Evolutionary conservation across 2,329 filamentous ascomycete genomes (phyloP), one percentile per base, ranked within the genome.

Genomic region (Ceratocystis harringtonii): DNA sequence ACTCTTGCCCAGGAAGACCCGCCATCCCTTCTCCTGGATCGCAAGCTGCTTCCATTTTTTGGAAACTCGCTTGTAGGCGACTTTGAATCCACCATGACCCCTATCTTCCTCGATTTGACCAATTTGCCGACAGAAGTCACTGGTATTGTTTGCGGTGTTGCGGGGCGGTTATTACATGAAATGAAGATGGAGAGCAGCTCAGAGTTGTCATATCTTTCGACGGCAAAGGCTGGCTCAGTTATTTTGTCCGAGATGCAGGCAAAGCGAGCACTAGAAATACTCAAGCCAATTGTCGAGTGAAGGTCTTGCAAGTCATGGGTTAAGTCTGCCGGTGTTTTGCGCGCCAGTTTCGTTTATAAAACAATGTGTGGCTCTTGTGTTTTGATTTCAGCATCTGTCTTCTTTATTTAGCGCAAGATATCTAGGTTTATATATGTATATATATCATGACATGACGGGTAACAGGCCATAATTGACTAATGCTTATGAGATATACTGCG

Each of bases 61-160:
- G 84, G 85, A 22, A 86, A 88, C 70, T 83, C 90, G 0, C 77
- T 97, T 1, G 83, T 96, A 0, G 91, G 90, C 12, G 80, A 86
- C 68, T 89, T 83, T 60, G 85, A 85, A 64, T 85, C 85, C 69
- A 84, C 84, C 67, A 79, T 92, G 43, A 84, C 95, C 1, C 91
- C 94, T 1, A 94, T 99, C 70, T 92, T 91, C 67, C 81, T 99
- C 2, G 90, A 97, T 71, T 80, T 99, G 30, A 84, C 84, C 22
- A 84, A 84, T 52, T 78, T 97, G 50, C 89, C 92, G 0, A 81
- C 92, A 52, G 90, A 96, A 74, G 91, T 90, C 6, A 95, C 92
- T 0, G 92, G 92, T 25, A 96, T 99, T 66, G 90, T 99, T 2
- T 96, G 92, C 70, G 92, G 94, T 32, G 90, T 99, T 1, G 92